Conservation (phyloP, 2,329 filamentous ascomycete species). For the Arthrobotrys sphaeroides region DNA sequence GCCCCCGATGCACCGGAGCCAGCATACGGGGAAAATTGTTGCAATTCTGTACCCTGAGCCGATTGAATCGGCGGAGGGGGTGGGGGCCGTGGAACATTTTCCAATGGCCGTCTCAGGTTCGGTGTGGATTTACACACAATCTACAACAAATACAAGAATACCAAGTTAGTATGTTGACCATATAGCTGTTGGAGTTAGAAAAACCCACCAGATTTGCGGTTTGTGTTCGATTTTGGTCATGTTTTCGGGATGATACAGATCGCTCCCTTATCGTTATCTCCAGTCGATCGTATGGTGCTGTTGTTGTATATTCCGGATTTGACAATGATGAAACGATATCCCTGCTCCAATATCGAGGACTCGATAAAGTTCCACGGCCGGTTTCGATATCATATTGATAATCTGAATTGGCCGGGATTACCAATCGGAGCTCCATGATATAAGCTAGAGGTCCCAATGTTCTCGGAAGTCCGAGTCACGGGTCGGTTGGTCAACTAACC, state of each 20-base stretch:
- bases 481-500: too few relatives aligned
- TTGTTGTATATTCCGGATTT: slow-evolving; percentile 32
- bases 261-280: slow-evolving; percentile 41
- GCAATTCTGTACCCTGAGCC: neutral
- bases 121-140: slow-evolving; percentile 20
- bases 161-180: neutral
- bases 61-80: slow-evolving; percentile 6
- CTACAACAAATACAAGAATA: neutral
- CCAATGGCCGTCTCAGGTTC: slow-evolving; percentile 6
- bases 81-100: slow-evolving; percentile 1
- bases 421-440: slow-evolving; percentile 38
- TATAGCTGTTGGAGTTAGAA: neutral
- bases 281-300: slow-evolving; percentile 30
- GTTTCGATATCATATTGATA: neutral
- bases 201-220: slow-evolving; percentile 12
- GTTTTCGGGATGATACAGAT: neutral
- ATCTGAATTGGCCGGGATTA: slow-evolving; percentile 19
- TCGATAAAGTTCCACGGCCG: neutral
- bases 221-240: neutral
- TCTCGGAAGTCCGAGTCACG: too few relatives aligned
- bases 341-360: slow-evolving; percentile 26
- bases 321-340: slow-evolving; percentile 30
- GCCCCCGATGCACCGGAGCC: neutral
- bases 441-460: neutral
- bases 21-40: neutral